A percentile compares a stretch with the other conserved stretches of the same genome.
Evolutionary conservation across 2,329 filamentous ascomycete species (phyloP).

Genomic region (Aotearoamyces nothofagi): DNA sequence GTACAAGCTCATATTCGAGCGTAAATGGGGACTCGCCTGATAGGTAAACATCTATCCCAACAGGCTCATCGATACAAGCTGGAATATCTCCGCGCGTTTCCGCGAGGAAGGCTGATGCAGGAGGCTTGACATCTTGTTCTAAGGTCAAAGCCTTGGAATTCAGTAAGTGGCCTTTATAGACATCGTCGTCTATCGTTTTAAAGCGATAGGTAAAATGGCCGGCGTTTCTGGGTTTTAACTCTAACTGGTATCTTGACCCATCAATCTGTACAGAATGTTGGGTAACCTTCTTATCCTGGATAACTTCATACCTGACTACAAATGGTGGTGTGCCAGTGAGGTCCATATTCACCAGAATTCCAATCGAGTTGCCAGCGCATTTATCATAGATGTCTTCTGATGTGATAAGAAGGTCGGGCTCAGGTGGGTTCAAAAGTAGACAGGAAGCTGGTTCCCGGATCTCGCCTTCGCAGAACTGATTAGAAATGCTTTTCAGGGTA

Average conservation of each 20-base stretch:
- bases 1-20: slow-evolving; percentile 82
- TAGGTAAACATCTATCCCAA: slow-evolving; percentile 59
- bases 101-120: slow-evolving; percentile 64
- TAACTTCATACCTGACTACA: slow-evolving; percentile 61
- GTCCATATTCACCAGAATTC: slow-evolving; percentile 76
- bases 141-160: slow-evolving; percentile 46
- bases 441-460: slow-evolving; percentile 91
- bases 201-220: slow-evolving; percentile 84
- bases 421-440: slow-evolving; percentile 75
- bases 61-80: slow-evolving; percentile 71
- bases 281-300: slow-evolving; percentile 34
- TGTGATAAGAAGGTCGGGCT: slow-evolving; percentile 62
- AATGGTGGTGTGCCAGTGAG: slow-evolving; percentile 89
- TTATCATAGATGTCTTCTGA: slow-evolving; percentile 82
- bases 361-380: slow-evolving; percentile 86
- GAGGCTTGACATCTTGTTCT: slow-evolving; percentile 85
- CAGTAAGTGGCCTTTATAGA: slow-evolving; percentile 57
- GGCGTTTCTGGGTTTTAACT: slow-evolving; percentile 66
- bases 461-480: slow-evolving; percentile 72
- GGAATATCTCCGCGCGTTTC: slow-evolving; percentile 37
- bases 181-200: slow-evolving; percentile 61
- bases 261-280: slow-evolving; percentile 22
- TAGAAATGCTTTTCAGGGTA: slow-evolving; percentile 65
- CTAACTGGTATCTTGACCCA: slow-evolving; percentile 67
- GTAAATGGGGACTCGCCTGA: slow-evolving; percentile 76